Conservation (phyloP, 2,329 filamentous ascomycete species). For the Paraconiothyrium brasiliense region DNA sequence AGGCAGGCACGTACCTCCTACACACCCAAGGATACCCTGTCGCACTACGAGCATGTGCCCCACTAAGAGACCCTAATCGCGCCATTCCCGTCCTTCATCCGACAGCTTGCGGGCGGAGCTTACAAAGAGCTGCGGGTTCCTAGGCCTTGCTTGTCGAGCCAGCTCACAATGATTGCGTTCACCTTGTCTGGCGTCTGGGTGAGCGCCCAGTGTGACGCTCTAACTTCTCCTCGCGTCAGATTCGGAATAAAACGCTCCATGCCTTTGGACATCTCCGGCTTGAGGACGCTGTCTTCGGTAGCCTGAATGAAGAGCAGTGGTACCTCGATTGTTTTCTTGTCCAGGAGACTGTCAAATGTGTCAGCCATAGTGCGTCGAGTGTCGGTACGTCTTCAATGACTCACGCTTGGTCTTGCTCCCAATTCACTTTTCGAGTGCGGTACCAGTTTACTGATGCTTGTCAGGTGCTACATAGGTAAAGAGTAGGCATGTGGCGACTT, state of each 20-base stretch:
- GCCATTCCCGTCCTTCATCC: constrained; percentile 10
- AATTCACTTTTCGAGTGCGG: constrained; percentile 76
- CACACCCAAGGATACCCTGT: not conserved
- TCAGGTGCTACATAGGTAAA: constrained; percentile 24
- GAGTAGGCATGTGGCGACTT: constrained; percentile 39
- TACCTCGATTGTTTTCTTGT: constrained; percentile 45
- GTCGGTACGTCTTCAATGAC: constrained; percentile 17
- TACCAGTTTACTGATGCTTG: constrained; percentile 79
- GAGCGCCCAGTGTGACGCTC: constrained; percentile 83
- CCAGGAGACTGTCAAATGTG: constrained; percentile 30
- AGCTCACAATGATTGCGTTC: constrained; percentile 74
- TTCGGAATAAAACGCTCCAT: constrained; percentile 76
- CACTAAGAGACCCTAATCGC: constrained; percentile 7
- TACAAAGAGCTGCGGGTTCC: constrained; percentile 57
- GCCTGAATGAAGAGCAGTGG: constrained; percentile 79
- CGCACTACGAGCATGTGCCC: constrained; percentile 5
- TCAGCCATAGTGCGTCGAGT: constrained; percentile 18
- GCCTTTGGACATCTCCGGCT: constrained; percentile 72
- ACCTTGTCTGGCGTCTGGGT: constrained; percentile 75
- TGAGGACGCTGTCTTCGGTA: constrained; percentile 74
- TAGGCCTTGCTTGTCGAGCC: constrained; percentile 68
- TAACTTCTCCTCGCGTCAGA: constrained; percentile 72
- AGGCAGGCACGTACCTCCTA: constrained; percentile 8
- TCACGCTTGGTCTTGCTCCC: constrained; percentile 72
- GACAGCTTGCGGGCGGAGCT: constrained; percentile 15